phyloP scores from a whole-genome alignment of 371 early-diverging fungal species.

The Mortierella sp. region DNA sequence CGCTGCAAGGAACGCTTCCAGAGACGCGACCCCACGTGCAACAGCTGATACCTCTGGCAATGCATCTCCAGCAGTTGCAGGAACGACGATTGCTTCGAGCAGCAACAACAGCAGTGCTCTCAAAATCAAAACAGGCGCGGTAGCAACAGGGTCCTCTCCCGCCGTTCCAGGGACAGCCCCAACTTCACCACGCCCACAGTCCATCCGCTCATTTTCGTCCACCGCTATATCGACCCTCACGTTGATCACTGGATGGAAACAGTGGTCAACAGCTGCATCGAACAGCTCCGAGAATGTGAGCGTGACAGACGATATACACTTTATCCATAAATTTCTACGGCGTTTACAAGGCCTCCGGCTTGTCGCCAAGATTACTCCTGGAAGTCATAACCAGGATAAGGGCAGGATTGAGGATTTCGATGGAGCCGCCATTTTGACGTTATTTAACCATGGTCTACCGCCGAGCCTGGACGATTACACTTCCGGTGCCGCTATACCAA shows the following conservation, averaged over 20 bases:
- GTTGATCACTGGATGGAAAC: constrained; percentile 70
- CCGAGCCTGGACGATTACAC: constrained; percentile 10
- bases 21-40: constrained; percentile 36
- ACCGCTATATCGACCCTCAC: constrained; percentile 70
- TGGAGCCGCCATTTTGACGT: constrained; percentile 52
- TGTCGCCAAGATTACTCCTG: constrained; percentile 55
- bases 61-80: background rate
- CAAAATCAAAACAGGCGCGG: constrained; percentile 13
- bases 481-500: background rate
- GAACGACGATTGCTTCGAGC: background rate
- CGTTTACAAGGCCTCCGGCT: constrained; percentile 63
- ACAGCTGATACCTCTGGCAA: background rate
- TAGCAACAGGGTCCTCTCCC: constrained; percentile 19
- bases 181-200: constrained; percentile 51
- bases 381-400: constrained; percentile 53
- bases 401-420: constrained; percentile 60
- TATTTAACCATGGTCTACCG: constrained; percentile 54
- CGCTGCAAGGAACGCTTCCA: constrained; percentile 19
- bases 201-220: constrained; percentile 64
- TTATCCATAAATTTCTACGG: constrained; percentile 62
- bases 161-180: background rate
- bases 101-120: background rate
- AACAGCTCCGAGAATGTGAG: constrained; percentile 41
- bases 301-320: constrained; percentile 64
- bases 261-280: constrained; percentile 60